Evolutionary conservation across 2,329 filamentous ascomycete genomes (phyloP), one percentile per base, ranked within the genome.

Genomic region (Fusarium haematococcum): DNA sequence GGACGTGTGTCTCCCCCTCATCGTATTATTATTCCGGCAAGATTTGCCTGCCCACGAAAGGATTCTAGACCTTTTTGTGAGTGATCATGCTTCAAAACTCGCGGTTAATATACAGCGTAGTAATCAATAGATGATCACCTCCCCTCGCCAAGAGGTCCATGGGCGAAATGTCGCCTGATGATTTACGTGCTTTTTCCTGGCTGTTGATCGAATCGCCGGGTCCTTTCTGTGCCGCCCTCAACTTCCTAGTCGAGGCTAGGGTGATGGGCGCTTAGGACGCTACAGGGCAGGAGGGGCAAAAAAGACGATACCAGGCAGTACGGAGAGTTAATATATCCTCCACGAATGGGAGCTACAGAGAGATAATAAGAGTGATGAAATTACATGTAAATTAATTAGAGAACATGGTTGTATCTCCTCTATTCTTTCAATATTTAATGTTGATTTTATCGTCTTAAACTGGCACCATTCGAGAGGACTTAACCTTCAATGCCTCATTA

Each of bases 111-210:
- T 52, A 30, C 25, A n/a, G 48, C 25, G 48, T n/a, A 30, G 48
- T 30, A 52, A 68, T 64, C 4, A 74, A 63, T 52, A 74, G 71
- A 71, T 56, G 50, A 63, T 69, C 39, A 64, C 66, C 71, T 72
- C 41, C 50, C 56, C 41, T 27, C 48, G 65, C 71, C 71, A 63
- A 75, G 71, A 52, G 45, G 25, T 11, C 45, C 45, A 50, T 50
- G 68, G 59, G 64, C 62, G 14, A 70, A 69, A 67, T 68, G 68
- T 78, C 75, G 70, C 67, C 76, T 78, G 72, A 77, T 75, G 59
- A 67, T 72, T 61, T 35, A 37, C 71, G 43, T 52, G 60, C 60
- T 37, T 63, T 48, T 60, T 43, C 41, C 32, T 25, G 14, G 27
- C 9, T 60, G 18, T 54, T 54, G 50, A 54, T 54, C 50, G 50